Evolutionary conservation across 2,329 filamentous ascomycete species (phyloP).

Genomic region (Fusarium piperis): DNA sequence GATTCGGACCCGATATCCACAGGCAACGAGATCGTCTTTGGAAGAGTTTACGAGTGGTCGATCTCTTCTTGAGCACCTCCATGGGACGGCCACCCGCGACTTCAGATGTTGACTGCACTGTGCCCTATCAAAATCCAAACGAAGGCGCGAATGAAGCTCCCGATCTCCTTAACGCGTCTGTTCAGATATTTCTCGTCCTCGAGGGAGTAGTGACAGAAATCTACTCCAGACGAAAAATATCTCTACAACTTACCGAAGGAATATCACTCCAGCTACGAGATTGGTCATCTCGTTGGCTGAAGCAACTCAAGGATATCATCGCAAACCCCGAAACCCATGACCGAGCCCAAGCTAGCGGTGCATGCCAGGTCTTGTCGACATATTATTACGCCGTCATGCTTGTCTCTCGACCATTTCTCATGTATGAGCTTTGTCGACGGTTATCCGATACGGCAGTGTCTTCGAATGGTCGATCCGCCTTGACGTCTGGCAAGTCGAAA

Average conservation of each 20-base stretch:
- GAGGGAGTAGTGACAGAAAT: conserved; percentile 62
- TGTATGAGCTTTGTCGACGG: conserved; percentile 62
- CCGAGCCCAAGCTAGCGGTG: conserved; percentile 53
- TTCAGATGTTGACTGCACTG: conserved; percentile 64
- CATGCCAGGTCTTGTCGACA: conserved; percentile 61
- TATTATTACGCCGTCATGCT: conserved; percentile 69
- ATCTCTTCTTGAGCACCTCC: conserved; percentile 62
- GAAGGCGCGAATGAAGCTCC: conserved; percentile 51
- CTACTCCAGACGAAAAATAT: conserved; percentile 64
- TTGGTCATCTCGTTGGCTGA: conserved; percentile 61
- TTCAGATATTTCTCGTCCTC: conserved; percentile 62
- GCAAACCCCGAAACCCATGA: conserved; percentile 24
- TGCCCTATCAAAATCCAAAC: conserved; percentile 54
- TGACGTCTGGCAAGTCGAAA: conserved; percentile 57
- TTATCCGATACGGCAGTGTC: conserved; percentile 48
- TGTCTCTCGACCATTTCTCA: conserved; percentile 64
- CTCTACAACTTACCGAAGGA: conserved; percentile 61
- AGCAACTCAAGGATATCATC: conserved; percentile 53
- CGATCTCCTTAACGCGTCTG: conserved; percentile 61
- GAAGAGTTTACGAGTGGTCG: conserved; percentile 63
- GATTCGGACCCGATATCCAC: conserved; percentile 57
- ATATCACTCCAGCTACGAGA: conserved; percentile 63
- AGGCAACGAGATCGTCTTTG: conserved; percentile 60
- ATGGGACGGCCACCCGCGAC: conserved; percentile 65
- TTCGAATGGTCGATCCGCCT: conserved; percentile 22